Base-by-base conservation (phyloP, 441 rosid species). In the Pelargonium fulgidum region DNA sequence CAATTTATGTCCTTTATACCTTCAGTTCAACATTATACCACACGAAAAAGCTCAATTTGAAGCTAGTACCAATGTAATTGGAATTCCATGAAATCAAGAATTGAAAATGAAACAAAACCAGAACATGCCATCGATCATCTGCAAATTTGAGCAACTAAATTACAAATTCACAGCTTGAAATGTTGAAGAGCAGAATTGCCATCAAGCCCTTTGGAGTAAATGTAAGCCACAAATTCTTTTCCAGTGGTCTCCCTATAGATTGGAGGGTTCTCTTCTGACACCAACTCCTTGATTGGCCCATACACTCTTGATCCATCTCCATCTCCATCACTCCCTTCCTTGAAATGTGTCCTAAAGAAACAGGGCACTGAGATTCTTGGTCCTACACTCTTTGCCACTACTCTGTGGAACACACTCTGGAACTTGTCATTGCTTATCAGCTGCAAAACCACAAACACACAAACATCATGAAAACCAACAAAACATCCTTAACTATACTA, bases 281-380 rank as follows among this genome's bases (percentile, higher is more conserved):
- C 17, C 73, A 82, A 62, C 68, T 86, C 90, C 74, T 80, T 78
- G 26, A 85, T 81, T 0, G 89, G 88, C 17, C 85, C 80, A 59
- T 78, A 86, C 10, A 75, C n/a, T 52, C 71, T 76, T 1, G 74
- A 22, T 22, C 24, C 24, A 22, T 22, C 24, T 22, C 24, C 9
- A 50, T 10, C n/a, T 2, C 54, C n/a, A 44, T 66, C 59, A 0
- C 72, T 72, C 62, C 24, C 78, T 16, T 16, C 44, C n/a, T 62
- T 29, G 3, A 17, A 45, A 2, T 66, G 50, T 10, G 77, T 65
- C 54, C 83, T 69, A 52, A 80, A 66, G 68, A 84, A 77, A 42
- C 83, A 66, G 0, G 80, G 83, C 26, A 82, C 73, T 2, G 84
- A 84, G 19, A 80, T 68, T 71, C 85, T 62, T 3, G 81, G 84